Conservation (phyloP, 768 basidiomycete species). For the Cytidiella melzeri region DNA sequence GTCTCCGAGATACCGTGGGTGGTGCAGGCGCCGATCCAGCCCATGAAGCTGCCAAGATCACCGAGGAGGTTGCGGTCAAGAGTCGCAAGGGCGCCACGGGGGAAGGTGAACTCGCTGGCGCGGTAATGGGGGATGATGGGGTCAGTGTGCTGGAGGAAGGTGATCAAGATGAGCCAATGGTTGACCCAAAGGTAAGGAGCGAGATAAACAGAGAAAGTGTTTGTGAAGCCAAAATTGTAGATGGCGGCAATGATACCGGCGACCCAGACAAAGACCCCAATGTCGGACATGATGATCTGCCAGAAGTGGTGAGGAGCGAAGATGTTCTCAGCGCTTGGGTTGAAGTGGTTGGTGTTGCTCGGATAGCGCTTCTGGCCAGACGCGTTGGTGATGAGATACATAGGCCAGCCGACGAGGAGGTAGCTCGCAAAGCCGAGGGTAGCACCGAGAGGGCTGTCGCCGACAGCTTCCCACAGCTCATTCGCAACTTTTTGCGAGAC, state of each 20-base stretch:
- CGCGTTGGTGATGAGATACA: conserved; percentile 77
- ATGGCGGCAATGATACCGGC: conserved; percentile 49
- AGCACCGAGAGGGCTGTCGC: conserved; percentile 83
- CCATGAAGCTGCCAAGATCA: conserved; percentile 73
- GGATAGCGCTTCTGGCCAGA: conserved; percentile 86
- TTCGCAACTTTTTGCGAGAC: conserved; percentile 61
- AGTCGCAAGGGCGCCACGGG: conserved; percentile 88
- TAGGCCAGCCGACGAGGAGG: conserved; percentile 77
- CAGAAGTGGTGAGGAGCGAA: conserved; percentile 75
- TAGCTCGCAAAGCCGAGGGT: conserved; percentile 47
- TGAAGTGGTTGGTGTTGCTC: conserved; percentile 76
- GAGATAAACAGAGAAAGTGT: conserved; percentile 74
- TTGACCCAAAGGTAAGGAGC: conserved; percentile 92
- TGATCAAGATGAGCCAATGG: conserved; percentile 95
- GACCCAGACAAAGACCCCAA: conserved; percentile 77
- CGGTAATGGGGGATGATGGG: conserved; percentile 93
- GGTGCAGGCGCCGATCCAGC: conserved; percentile 76
- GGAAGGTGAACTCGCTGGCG: conserved; percentile 83
- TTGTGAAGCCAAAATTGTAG: conserved; percentile 56
- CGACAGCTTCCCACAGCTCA: conserved; percentile 80
- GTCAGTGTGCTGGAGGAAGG: conserved; percentile 98
- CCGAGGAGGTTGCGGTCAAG: conserved; percentile 80
- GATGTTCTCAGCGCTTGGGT: conserved; percentile 60
- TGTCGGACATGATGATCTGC: conserved; percentile 76
- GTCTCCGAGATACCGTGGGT: conserved; percentile 95